Evolutionary conservation across 192 early-diverging fungal species (phyloP), one percentile per base, ranked within the genome.

Genomic region (Chytriomyces sp.): DNA sequence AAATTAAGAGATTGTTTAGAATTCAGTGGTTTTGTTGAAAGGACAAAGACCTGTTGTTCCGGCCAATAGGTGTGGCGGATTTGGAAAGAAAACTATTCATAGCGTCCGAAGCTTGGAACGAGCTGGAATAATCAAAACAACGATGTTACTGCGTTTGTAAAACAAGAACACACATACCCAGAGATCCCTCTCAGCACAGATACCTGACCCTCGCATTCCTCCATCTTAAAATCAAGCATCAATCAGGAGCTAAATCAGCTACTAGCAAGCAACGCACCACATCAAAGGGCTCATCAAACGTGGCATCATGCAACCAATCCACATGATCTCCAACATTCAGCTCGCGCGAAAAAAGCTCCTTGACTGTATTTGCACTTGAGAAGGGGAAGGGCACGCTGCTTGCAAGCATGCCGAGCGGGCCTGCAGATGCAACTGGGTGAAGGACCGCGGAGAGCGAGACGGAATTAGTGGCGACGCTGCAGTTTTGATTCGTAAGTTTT

Each of bases 371-470:
- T 5, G 19, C n/a, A 37, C 17, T 10, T 10, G 52, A 10, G 52
- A 30, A 68, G 7, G 65, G 65, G 33, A 68, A 68, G 6, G 65
- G 65, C 28, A 55, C 37, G 22, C 52, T 34, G 31, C 52, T 55
- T 8, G 65, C 44, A n/a, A 68, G 65, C 65, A 68, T 68, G 2
- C 14, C 65, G 12, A 68, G 44, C 28, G 52, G 52, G 7, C 65
- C 65, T 7, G 65, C 10, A 14, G n/a, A n/a, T 12, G 65, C 36
- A 12, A 68, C 19, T 26, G 65, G 33, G 25, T 25, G 32, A 5
- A 68, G 33, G 54, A 55, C 19, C n/a, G 14, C 37, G 12, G 65
- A 5, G 52, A 68, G 33, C 25, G 65, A 33, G 6, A 36, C 52
- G 14, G 65, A 34, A 17, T 7, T 8, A 10, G 5, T 34, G 22